phyloP scores from a whole-genome alignment of 495 filamentous ascomycete species.

The Penicillium canariense region DNA sequence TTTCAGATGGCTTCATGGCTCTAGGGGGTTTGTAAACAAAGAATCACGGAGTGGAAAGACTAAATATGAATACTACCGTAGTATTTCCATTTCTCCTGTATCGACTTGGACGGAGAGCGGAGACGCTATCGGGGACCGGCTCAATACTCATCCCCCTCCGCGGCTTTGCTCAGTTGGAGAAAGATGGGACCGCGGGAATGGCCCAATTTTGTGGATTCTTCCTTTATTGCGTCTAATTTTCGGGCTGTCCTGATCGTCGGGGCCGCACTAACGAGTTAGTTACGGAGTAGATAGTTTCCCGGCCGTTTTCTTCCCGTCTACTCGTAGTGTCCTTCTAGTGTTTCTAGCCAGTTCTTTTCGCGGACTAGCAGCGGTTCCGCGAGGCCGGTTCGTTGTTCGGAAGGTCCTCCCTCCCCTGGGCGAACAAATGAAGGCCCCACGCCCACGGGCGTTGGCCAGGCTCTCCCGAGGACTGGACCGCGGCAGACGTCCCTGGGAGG shows the following conservation, averaged over 20 bases:
- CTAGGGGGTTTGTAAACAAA: neutral
- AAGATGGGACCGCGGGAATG: conserved; percentile 5
- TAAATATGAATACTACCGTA: too few species aligned
- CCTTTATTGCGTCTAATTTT: too few species aligned
- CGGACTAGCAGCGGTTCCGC: too few species aligned
- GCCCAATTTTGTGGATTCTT: conserved; percentile 2
- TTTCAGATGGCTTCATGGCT: neutral
- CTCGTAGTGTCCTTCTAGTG: neutral
- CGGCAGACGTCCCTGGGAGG: neutral
- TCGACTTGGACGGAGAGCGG: too few species aligned
- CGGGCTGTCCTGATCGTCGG: too few species aligned
- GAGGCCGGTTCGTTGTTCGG: neutral
- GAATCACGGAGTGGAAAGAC: too few species aligned
- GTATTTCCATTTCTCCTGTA: too few species aligned
- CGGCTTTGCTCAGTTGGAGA: neutral
- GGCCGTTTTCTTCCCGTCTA: too few species aligned
- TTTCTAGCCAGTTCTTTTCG: too few species aligned
- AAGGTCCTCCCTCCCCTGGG: neutral
- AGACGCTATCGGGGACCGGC: too few species aligned
- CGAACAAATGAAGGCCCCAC: neutral
- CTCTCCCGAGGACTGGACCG: neutral
- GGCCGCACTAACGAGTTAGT: too few species aligned
- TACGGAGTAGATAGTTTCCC: too few species aligned
- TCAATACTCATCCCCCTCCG: neutral
- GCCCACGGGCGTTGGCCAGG: neutral